These are phyloP conservation scores for Albizia julibrissin DNA, from an alignment of 306 rosid species.

Conservation along the genomic window DNA sequence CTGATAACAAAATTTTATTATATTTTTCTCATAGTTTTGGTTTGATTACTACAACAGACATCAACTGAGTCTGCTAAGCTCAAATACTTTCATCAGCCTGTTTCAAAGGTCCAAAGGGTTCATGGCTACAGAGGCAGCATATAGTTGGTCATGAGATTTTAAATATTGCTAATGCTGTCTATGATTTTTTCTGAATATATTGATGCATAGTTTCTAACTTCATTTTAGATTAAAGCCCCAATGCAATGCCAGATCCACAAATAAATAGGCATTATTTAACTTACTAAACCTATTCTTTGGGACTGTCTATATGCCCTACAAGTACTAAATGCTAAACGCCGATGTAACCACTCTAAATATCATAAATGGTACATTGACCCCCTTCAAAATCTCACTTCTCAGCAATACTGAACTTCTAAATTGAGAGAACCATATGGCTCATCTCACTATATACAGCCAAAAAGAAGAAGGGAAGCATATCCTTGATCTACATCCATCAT, in stretches of 20 bases:
- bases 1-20: conserved; percentile 14
- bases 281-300: background rate
- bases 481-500: conserved; percentile 11
- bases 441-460: conserved; percentile 6
- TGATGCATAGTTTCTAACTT: background rate
- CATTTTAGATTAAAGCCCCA: conserved; percentile 4
- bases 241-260: background rate
- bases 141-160: conserved; percentile 27
- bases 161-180: background rate
- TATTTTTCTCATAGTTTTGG: conserved; percentile 6
- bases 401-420: background rate
- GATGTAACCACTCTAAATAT: background rate
- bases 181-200: background rate
- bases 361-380: background rate
- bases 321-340: background rate
- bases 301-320: background rate
- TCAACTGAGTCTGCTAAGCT: background rate
- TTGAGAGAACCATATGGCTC: background rate
- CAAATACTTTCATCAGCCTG: background rate
- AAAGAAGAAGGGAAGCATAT: conserved; percentile 25
- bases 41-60: background rate
- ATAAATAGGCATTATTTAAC: background rate
- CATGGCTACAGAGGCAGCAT: conserved; percentile 25
- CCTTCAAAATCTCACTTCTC: background rate
- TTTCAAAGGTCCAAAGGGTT: conserved; percentile 21